These are phyloP conservation scores for Chlamydomonas asymmetrica DNA, from an alignment of 139 green algal species.

Conservation along the genomic window DNA sequence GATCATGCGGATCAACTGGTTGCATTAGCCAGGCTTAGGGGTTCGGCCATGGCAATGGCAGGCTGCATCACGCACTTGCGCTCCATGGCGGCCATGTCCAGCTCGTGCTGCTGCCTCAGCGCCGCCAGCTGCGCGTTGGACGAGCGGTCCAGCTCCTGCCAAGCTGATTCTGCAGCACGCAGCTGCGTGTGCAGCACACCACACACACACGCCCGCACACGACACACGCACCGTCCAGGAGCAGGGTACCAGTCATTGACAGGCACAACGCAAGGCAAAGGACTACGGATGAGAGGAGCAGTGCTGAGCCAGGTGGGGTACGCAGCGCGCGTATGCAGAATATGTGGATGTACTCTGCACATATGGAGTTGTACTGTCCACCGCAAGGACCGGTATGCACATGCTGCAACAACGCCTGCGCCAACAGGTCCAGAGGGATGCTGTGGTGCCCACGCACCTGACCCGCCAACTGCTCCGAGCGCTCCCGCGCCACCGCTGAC, in stretches of 20 bases:
- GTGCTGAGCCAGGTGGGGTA: not conserved
- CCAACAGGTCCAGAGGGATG: not conserved
- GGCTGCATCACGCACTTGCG: conserved; percentile 6
- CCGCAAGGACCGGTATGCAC: not conserved
- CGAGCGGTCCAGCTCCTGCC: not conserved
- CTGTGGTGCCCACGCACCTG: not conserved
- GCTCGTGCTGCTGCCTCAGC: conserved; percentile 7
- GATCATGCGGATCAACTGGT: too few relatives aligned
- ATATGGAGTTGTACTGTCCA: not conserved
- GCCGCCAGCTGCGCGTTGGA: conserved; percentile 11
- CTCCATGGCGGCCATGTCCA: conserved; percentile 1
- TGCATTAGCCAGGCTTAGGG: not conserved
- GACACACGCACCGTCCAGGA: too few relatives aligned
- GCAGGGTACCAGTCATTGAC: not conserved
- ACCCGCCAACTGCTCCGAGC: not conserved
- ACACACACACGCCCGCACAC: too few relatives aligned
- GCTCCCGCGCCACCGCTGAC: not conserved
- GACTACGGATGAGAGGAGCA: not conserved
- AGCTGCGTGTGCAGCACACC: too few relatives aligned
- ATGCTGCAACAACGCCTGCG: not conserved
- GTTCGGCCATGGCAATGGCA: not conserved
- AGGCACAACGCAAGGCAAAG: not conserved
- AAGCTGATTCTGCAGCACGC: conserved; percentile 8
- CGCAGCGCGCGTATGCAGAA: not conserved
- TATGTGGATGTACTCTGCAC: not conserved